Evolutionary conservation across 805 yeast species (phyloP).

Genomic region (Cyberlindnera xylosilytica): DNA sequence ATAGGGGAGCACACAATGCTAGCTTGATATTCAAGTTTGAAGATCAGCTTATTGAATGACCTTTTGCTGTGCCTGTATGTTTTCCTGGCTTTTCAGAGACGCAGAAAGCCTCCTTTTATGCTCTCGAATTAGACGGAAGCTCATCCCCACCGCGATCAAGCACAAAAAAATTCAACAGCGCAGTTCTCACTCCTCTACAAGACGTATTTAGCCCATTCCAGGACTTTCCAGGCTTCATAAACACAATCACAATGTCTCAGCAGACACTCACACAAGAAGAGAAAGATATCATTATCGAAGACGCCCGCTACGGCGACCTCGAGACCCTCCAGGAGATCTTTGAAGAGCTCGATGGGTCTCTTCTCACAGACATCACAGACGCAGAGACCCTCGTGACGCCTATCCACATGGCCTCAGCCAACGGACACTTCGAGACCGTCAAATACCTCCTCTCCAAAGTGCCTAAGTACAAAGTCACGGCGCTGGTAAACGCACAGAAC

Average conservation of each 20-base stretch:
- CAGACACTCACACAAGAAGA: constrained; percentile 60
- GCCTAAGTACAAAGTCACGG: constrained; percentile 41
- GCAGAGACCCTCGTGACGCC: constrained; percentile 68
- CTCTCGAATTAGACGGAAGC: not conserved
- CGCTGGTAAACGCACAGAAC: constrained; percentile 52
- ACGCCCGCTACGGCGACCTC: constrained; percentile 85
- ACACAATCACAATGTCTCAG: constrained; percentile 22
- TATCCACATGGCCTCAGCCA: constrained; percentile 93
- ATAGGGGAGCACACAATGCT: too few species aligned
- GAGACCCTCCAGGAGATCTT: constrained; percentile 71
- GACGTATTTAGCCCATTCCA: too few species aligned
- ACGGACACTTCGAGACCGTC: constrained; percentile 77
- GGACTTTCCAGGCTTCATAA: not conserved
- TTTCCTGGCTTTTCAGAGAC: too few species aligned
- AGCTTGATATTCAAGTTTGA: too few species aligned
- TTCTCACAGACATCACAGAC: constrained; percentile 50
- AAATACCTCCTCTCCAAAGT: constrained; percentile 53
- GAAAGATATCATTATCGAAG: constrained; percentile 75
- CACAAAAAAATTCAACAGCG: constrained; percentile 2
- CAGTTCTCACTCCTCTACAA: too few species aligned
- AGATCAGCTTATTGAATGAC: too few species aligned
- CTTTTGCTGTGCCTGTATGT: too few species aligned
- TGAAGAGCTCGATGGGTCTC: constrained; percentile 46
- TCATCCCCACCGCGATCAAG: constrained; percentile 2
- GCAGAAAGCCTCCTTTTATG: too few species aligned